Conservation (phyloP, 2,329 filamentous ascomycete species). For the Xylariaceae sp. region DNA sequence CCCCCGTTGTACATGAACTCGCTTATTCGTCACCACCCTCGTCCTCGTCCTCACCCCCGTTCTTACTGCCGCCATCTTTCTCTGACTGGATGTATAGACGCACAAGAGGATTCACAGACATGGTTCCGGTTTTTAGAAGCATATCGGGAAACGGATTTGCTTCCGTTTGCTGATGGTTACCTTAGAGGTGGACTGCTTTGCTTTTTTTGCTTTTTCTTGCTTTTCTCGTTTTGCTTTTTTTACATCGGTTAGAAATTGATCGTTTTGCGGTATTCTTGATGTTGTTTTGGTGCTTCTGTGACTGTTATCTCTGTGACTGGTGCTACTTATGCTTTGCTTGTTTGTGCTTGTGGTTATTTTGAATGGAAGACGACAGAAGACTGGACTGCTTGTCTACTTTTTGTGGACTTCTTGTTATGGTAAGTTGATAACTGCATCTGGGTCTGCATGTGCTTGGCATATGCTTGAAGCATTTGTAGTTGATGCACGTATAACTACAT, state of each 20-base stretch:
- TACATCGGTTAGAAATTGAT: background rate
- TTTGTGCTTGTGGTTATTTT: no score
- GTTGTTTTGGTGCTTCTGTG: background rate
- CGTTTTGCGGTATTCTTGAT: background rate
- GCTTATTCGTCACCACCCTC: background rate
- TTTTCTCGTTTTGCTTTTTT: background rate
- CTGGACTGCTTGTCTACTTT: no score
- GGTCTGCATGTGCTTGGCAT: no score
- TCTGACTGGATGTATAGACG: background rate
- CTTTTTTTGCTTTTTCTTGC: background rate
- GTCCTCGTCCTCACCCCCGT: background rate
- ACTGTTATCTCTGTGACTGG: no score
- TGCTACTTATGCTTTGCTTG: no score
- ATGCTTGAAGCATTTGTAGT: no score
- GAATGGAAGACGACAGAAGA: no score
- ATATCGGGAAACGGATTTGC: constrained; percentile 13
- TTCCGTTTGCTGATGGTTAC: background rate
- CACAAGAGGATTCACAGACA: background rate
- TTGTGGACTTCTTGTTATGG: no score
- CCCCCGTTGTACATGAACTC: background rate
- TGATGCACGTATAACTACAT: no score
- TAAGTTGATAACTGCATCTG: no score
- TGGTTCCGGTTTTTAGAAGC: constrained; percentile 14
- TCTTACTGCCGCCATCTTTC: background rate
- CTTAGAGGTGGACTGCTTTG: no score